Evolutionary conservation across 2,329 filamentous ascomycete species (phyloP), one percentile per base, ranked within the genome.

Genomic region (Thelonectria rubi): DNA sequence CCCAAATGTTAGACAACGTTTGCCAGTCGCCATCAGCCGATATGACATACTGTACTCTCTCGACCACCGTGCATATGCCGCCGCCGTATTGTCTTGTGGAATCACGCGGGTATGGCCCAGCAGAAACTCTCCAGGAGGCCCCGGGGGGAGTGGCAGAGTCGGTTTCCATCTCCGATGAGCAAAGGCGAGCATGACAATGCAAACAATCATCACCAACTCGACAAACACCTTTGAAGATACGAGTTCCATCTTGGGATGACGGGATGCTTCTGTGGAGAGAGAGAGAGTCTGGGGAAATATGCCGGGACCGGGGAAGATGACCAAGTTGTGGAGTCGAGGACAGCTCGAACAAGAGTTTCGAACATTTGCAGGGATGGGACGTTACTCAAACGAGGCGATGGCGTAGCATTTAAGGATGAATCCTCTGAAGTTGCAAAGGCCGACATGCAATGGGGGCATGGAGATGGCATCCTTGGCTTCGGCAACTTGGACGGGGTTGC

Each of bases 81-180:
- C 61, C 1, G 72, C 68, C 1, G 71, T 71, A 21, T 71, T 71
- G 18, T 72, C 66, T 17, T 68, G 66, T 12, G 72, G 72, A 39
- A 74, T 68, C n/a, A 71, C n/a, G 21, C 72, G 63, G 17, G 67
- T 60, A 53, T 74, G 72, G 0, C 72, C 72, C 14, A 74, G 49
- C 3, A 74, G 49, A 37, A 74, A 72, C 47, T 72, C 71, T 17
- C 69, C 69, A 8, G 72, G 72, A 9, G 72, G 72, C 0, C 71
- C 72, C 14, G 72, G 72, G 12, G 72, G 72, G 1, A 72, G 50
- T n/a, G 70, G 68, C 24, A 63, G 62, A 10, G 47, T 37, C 17
- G 40, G 52, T 18, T 51, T 62, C n/a, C 37, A 49, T 51, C 52
- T 51, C 55, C 57, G 55, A 24, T 60, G 50, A n/a, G 45, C 39